phyloP scores from a whole-genome alignment of 176 grass and related monocot genomes.

The Panicum miliaceum region DNA sequence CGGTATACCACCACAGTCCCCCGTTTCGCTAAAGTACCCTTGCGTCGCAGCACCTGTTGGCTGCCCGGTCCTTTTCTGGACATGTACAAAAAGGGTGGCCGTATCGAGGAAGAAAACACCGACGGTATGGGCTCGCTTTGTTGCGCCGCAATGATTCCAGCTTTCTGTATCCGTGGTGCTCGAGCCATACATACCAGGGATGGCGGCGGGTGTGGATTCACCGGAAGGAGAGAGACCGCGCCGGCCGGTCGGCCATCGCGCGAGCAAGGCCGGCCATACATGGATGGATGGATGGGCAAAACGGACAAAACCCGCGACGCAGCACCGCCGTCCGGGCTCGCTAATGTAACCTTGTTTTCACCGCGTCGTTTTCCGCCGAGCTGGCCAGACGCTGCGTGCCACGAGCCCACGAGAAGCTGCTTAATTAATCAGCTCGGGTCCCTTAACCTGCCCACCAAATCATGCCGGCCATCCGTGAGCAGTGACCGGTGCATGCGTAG shows the following conservation, averaged over 20 bases:
- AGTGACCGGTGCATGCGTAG: neutral
- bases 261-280: neutral
- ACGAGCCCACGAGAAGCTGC: neutral
- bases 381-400: constrained; percentile 3
- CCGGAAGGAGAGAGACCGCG: constrained; percentile 13
- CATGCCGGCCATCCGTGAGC: neutral
- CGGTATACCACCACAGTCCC: too few species aligned
- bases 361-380: constrained; percentile 19
- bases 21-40: neutral
- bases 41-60: neutral
- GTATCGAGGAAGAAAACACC: neutral
- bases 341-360: neutral
- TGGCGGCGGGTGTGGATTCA: neutral
- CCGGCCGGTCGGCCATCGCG: neutral
- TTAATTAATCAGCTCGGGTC: neutral
- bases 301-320: neutral
- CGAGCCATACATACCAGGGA: neutral
- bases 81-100: neutral
- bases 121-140: constrained; percentile 26
- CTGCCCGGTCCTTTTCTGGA: constrained; percentile 38
- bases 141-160: constrained; percentile 16
- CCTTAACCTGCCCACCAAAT: neutral
- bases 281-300: neutral
- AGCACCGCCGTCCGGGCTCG: neutral
- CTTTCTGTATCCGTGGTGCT: neutral